Evolutionary conservation across 139 green algal genomes (phyloP), one percentile per base, ranked within the genome.

Genomic region (Deuterostichococcus epilithicus): DNA sequence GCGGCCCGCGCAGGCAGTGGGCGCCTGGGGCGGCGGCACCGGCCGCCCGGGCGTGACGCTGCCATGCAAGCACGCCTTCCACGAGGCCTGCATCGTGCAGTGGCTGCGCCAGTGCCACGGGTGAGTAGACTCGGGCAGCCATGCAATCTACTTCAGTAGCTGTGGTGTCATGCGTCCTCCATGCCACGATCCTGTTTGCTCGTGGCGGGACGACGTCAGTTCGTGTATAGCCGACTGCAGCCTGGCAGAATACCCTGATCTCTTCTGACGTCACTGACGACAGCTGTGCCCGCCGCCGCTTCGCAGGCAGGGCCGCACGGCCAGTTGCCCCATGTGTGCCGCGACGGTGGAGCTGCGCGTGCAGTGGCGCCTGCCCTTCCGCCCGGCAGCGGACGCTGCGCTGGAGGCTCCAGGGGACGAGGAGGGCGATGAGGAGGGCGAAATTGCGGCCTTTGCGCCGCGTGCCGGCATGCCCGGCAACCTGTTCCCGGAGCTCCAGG

Each of bases 311-410:
- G 87, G 85, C 3, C 82, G 79, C 1, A 74, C 74, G 15, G 78
- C 87, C 44, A 92, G 80, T 4, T 95, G 91, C 80, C 91, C 91
- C 74, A 95, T 95, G 91, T 95, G 91, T 82, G 87, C 94, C 59
- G 76, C 85, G 1, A 52, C 63, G 39, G 89, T 95, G 39, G 67
- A 88, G 78, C 80, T 94, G 35, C 45, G 87, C 39, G 86, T 95
- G 26, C 67, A 68, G 10, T 92, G 84, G 70, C 81, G 80, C 45
- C 44, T 88, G 69, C 85, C 83, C 67, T 78, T 80, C 52, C 20
- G 18, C 18, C 20, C 52, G 52, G 52, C 52, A n/a, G 13, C 52
- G 28, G 52, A 25, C 10, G 52, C 26, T 3, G 18, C 26, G 52
- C 10, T 63, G 52, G 18, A 25, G 52, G 18, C 28, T 13, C 52